Base-by-base conservation (phyloP, 73 alveolate species). In the Stentor coeruleus region DNA sequence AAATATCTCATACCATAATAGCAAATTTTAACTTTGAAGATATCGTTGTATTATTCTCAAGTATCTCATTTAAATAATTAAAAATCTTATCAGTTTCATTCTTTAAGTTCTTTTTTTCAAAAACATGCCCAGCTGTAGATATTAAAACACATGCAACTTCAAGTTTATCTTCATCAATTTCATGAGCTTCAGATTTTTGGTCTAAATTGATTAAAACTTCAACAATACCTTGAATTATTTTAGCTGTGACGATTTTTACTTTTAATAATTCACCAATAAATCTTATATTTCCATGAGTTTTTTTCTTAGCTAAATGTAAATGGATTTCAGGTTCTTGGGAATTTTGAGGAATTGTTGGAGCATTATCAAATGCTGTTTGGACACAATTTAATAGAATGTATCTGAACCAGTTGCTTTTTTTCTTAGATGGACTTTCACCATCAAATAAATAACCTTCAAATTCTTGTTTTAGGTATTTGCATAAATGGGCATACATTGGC, bases 91-190 rank as follows among this genome's bases (percentile, higher is more conserved):
- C 14, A 28, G 79, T 66, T 37, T 66, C 79, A 28, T 66, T 20
- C 15, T 15, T 66, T 31, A 66, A 20, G 49, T 20, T 20, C 33
- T 26, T 26, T 2, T 31, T 66, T 66, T 66, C 79, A 2, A 26
- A 26, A 26, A 20, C 79, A 28, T 37, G n/a, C 15, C 79, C 79
- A 20, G n/a, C 39, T 1, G 79, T 66, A 15, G 40, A 20, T 20
- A 66, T 20, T 33, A 66, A 26, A 20, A 66, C 37, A 40, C 79
- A 66, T 20, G 79, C 79, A 20, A 20, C 79, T 66, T 66, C 79
- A 33, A 66, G 36, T 66, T 66, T 66, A 33, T 66, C 79, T 66
- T 66, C 79, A 2, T 66, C 39, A 1, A 66, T 66, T 2, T 66
- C 14, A 31, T 49, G 66, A 20, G 66, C 66, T 49, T 49, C n/a